Percentiles rank a stretch among this genome's conserved stretches.
These are phyloP conservation scores for Spizellomyces sp. DNA, from an alignment of 192 early-diverging fungal genomes.

Conservation along the genomic window DNA sequence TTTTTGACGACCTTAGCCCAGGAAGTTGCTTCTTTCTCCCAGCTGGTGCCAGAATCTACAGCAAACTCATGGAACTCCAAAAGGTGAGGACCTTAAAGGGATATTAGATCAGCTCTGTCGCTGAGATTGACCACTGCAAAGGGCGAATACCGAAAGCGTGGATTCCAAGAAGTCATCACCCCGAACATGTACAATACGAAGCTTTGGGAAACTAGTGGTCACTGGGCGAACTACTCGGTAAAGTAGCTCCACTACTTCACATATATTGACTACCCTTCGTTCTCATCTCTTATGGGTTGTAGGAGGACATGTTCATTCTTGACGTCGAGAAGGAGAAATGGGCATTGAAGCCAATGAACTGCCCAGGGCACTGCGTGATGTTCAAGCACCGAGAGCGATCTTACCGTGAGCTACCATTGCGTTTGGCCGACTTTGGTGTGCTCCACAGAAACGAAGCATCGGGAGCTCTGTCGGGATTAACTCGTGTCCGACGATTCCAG, in stretches of 20 bases:
- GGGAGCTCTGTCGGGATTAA: slow-evolving; percentile 91
- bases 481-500: slow-evolving; percentile 97
- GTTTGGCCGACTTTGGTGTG: slow-evolving; percentile 97
- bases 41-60: slow-evolving; percentile 96
- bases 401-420: slow-evolving; percentile 93
- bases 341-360: slow-evolving; percentile 99
- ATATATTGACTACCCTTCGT: neutral
- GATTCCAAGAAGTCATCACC: slow-evolving; percentile 94
- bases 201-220: slow-evolving; percentile 94
- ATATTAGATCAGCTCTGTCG: slow-evolving; percentile 1
- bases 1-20: slow-evolving; percentile 94
- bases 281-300: neutral
- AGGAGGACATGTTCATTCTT: slow-evolving; percentile 94
- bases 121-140: neutral
- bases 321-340: slow-evolving; percentile 97
- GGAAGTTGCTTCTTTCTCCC: slow-evolving; percentile 95
- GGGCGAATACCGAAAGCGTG: slow-evolving; percentile 85
- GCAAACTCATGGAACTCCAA: slow-evolving; percentile 89
- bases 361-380: slow-evolving; percentile 98
- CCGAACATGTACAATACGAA: slow-evolving; percentile 99
- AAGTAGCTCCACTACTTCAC: neutral
- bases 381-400: slow-evolving; percentile 91
- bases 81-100: slow-evolving; percentile 45
- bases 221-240: slow-evolving; percentile 90
- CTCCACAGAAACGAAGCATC: slow-evolving; percentile 88